Conservation (phyloP, 805 yeast species). For the Kockiozyma suomiensis region DNA sequence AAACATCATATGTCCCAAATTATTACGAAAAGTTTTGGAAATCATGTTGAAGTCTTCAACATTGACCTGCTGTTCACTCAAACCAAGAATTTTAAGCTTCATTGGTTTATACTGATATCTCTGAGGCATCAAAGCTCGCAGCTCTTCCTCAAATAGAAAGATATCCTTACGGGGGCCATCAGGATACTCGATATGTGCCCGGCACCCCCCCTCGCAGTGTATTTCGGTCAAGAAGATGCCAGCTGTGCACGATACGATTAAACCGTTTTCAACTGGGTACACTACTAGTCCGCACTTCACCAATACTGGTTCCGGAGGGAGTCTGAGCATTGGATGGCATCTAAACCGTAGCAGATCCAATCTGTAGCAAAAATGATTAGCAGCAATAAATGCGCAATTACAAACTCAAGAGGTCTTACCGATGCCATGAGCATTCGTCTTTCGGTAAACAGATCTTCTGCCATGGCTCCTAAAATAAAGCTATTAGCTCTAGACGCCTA, state of each 20-base stretch:
- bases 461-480: not conserved
- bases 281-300: slow-evolving; percentile 50
- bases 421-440: slow-evolving; percentile 86
- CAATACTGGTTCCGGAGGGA: slow-evolving; percentile 59
- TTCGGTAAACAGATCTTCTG: slow-evolving; percentile 51
- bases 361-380: not conserved
- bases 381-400: not conserved
- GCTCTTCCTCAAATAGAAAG: slow-evolving; percentile 51
- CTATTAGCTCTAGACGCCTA: not conserved
- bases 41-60: slow-evolving; percentile 54
- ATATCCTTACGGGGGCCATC: slow-evolving; percentile 64
- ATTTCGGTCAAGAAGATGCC: slow-evolving; percentile 80
- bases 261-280: slow-evolving; percentile 51
- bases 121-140: slow-evolving; percentile 47
- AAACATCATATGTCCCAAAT: slow-evolving; percentile 7
- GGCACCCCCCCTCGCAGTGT: slow-evolving; percentile 57
- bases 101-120: slow-evolving; percentile 41
- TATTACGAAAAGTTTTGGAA: slow-evolving; percentile 11
- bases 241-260: slow-evolving; percentile 54
- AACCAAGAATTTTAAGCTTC: slow-evolving; percentile 53
- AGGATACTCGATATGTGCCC: slow-evolving; percentile 61
- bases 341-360: slow-evolving; percentile 76
- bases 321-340: slow-evolving; percentile 75
- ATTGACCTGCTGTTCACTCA: slow-evolving; percentile 61
- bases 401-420: slow-evolving; percentile 37